These are phyloP conservation scores for Epichloe gansuensis DNA, from an alignment of 2,329 filamentous ascomycete species.

Conservation along the genomic window DNA sequence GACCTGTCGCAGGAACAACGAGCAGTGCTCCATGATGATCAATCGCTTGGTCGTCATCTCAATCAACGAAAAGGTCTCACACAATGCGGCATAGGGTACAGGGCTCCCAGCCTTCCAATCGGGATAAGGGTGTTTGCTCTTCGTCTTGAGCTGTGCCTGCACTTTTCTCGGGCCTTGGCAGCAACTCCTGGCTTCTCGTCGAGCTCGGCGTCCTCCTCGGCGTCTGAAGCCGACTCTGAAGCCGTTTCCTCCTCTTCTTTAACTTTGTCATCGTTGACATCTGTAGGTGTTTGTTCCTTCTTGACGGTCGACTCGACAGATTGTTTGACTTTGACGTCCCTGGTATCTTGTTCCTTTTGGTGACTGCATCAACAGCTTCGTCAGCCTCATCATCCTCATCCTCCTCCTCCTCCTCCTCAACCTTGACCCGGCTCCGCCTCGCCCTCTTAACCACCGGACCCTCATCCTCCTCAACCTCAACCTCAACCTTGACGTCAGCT, in stretches of 20 bases:
- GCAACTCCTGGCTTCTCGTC: slow-evolving; percentile 57
- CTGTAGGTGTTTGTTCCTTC: slow-evolving; percentile 12
- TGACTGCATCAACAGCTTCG: background rate
- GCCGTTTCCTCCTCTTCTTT: slow-evolving; percentile 12
- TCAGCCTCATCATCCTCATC: slow-evolving; percentile 8
- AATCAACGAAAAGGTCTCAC: slow-evolving; percentile 85
- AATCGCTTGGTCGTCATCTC: slow-evolving; percentile 91
- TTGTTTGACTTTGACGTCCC: slow-evolving; percentile 1
- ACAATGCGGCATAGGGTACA: slow-evolving; percentile 88
- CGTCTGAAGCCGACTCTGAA: slow-evolving; percentile 18
- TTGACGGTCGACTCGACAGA: slow-evolving; percentile 3
- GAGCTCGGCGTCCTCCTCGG: slow-evolving; percentile 36
- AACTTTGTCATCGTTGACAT: slow-evolving; percentile 14
- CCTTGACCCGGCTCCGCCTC: slow-evolving; percentile 32
- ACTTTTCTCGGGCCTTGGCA: slow-evolving; percentile 70
- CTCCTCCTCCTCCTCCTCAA: slow-evolving; percentile 42
- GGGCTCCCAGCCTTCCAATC: slow-evolving; percentile 86
- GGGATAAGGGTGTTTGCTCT: slow-evolving; percentile 70
- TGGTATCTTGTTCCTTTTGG: slow-evolving; percentile 6
- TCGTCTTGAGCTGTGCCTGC: slow-evolving; percentile 60
- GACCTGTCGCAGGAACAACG: slow-evolving; percentile 87
- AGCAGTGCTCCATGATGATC: slow-evolving; percentile 78
- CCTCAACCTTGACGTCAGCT: slow-evolving; percentile 10
- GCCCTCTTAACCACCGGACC: slow-evolving; percentile 49
- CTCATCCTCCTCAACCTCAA: slow-evolving; percentile 37